Evolutionary conservation across 495 filamentous ascomycete genomes (phyloP), one percentile per base, ranked within the genome.

Genomic region (Talaromyces thailandensis): DNA sequence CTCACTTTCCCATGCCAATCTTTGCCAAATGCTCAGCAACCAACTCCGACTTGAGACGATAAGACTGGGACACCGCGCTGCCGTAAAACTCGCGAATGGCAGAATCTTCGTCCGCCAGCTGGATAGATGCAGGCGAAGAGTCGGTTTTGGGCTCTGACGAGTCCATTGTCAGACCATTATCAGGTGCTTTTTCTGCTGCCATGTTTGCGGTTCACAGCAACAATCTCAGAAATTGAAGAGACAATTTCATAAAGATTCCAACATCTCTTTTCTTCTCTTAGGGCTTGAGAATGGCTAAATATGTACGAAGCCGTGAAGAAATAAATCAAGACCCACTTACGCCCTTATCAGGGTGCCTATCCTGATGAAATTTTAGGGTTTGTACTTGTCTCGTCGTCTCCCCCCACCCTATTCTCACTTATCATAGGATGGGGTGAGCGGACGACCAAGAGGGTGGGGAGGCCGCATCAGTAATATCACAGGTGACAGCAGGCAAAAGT

Each of bases 21-120:
- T 73, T 68, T 35, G 69, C 69, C 66, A 75, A 67, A 56, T 66
- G 71, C 56, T 67, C 61, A 0, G 68, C 71, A 2, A 75, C 61
- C 50, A 75, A 23, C 43, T 73, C 72, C 5, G 72, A 75, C 52
- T 75, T 73, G 45, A 75, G 64, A 8, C 72, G 69, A 60, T 75
- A 75, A 0, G 70, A 65, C 21, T 71, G 65, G 1, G 69, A 71
- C 0, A 70, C 73, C 1, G 69, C 70, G 4, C 69, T 68, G 56
- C 72, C 70, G 55, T 75, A 73, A 62, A 73, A 73, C 4, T 40
- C 35, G 3, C 35, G 35, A 40, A 40, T 40, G 35, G 35, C 35
- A 40, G 35, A 40, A 40, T 40, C 35, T 16, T 40, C 35, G 9
- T 40, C 14, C 14, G 35, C 35, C 14, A 40, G 14, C 9, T 40